phyloP scores from a whole-genome alignment of 2,329 filamentous ascomycete genomes.

The Colletotrichum sojae region DNA sequence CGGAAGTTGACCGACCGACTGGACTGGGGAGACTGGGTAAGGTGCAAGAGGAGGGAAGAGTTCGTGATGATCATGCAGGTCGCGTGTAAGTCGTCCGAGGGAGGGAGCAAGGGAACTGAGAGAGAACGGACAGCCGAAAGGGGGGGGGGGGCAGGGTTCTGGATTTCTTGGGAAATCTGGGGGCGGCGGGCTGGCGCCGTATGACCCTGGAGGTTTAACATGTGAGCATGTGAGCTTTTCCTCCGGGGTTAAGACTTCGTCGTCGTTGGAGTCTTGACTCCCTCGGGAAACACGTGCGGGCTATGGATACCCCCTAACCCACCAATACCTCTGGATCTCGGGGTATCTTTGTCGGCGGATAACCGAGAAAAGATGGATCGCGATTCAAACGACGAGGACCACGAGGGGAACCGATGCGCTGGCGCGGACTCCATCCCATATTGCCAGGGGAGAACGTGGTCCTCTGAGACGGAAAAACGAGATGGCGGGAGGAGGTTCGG shows the following conservation, averaged over 20 bases:
- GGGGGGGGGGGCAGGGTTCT: not conserved
- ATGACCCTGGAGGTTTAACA: constrained; percentile 36
- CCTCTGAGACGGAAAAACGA: too few species aligned
- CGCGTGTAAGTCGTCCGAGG: constrained; percentile 5
- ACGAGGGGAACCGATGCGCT: constrained; percentile 1
- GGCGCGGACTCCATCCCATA: constrained; percentile 7
- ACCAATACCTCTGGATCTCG: not conserved
- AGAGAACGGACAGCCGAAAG: not conserved
- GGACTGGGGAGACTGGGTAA: not conserved
- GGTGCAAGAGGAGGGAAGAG: not conserved
- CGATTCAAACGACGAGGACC: not conserved
- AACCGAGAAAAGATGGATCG: not conserved
- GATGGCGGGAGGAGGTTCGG: not conserved
- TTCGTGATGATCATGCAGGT: not conserved
- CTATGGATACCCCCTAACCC: not conserved
- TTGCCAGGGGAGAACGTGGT: not conserved
- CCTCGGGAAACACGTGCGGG: constrained; percentile 3
- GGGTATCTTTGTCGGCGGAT: constrained; percentile 19
- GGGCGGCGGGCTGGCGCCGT: constrained; percentile 16
- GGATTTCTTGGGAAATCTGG: constrained; percentile 28
- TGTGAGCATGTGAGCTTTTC: not conserved
- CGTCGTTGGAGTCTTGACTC: too few species aligned
- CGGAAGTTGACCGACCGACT: constrained; percentile 3
- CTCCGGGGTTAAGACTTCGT: too few species aligned
- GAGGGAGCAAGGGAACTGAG: not conserved